A percentile compares a stretch with the other conserved stretches of the same genome.
Conservation (phyloP, 148 eudicot genomes). For the Chenopodium suecicum region DNA sequence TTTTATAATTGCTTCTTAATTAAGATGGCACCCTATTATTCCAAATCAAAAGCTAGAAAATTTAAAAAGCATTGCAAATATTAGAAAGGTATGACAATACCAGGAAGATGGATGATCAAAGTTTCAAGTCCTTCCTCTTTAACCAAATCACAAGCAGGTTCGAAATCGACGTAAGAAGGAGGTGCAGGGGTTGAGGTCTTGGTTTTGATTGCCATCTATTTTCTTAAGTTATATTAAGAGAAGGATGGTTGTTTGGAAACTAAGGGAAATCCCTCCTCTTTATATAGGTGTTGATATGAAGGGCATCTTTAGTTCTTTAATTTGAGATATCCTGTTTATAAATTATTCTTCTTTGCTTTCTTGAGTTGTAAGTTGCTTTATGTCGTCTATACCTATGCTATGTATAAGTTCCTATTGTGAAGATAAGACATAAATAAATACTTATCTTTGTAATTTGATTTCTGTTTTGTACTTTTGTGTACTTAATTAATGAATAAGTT, state of each 20-base stretch:
- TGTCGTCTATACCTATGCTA: conserved; percentile 1
- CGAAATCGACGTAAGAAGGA: conserved; percentile 28
- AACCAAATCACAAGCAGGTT: conserved; percentile 32
- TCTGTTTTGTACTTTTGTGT: too few species aligned
- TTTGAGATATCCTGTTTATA: background rate
- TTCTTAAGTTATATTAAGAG: background rate
- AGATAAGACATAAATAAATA: too few species aligned
- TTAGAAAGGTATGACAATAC: conserved; percentile 16
- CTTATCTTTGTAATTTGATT: too few species aligned
- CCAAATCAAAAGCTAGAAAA: too few species aligned
- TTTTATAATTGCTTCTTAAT: too few species aligned
- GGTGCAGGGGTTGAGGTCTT: conserved; percentile 10
- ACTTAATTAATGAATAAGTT: too few species aligned
- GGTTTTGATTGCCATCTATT: conserved; percentile 19
- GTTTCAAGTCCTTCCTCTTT: conserved; percentile 29
- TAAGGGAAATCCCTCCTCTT: background rate
- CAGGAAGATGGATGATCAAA: conserved; percentile 32
- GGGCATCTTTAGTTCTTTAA: conserved; percentile 1
- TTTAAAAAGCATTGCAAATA: background rate
- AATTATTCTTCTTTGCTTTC: background rate
- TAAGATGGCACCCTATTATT: too few species aligned
- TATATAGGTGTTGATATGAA: background rate
- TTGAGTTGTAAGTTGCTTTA: conserved; percentile 2
- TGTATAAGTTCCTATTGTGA: background rate
- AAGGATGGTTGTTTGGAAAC: background rate